Evolutionary conservation across 345 rosid genomes (phyloP), one percentile per base, ranked within the genome.

Genomic region (Eucalyptus urophylla): DNA sequence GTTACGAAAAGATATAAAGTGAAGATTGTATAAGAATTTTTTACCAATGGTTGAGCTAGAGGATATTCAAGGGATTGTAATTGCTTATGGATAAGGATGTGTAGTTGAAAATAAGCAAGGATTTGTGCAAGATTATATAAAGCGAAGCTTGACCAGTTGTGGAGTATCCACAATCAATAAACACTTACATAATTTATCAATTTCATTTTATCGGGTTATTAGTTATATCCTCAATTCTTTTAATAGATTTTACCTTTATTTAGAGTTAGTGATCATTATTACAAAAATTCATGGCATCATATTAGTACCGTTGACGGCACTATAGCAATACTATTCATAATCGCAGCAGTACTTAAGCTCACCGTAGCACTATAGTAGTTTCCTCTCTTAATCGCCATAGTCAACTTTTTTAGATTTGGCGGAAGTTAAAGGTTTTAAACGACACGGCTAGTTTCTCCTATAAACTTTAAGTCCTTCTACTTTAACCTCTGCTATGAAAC

Each of bases 391-490:
- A 58, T 58, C 65, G 3, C 53, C 53, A 50, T 50, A 50, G 3
- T 50, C 8, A 15, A 8, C 53, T 50, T 15, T 50, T 50, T 50
- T 1, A 50, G 53, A 50, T 50, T 50, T 6, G 53, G 53, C 8
- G 53, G 7, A 50, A 50, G 53, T 16, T 7, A 53, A 53, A 53
- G 56, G 56, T 53, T 19, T 3, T 53, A 19, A 0, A 53, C 10
- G 8, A 19, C 24, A 53, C 6, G 4, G 5, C 88, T 93, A 83
- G 96, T 94, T 92, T 95, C 8, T 60, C 62, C 29, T 3, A 60
- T 60, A 60, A 93, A 97, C 27, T 97, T 80, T 53, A 31, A 43
- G 29, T 89, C 87, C 44, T 76, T 53, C 88, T 31, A 62, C 22
- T 87, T 89, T 80, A 89, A 21, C 19, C 86, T 69, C 81, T 89